Evolutionary conservation across 2,329 filamentous ascomycete species (phyloP).

Genomic region (Periconia sp.): DNA sequence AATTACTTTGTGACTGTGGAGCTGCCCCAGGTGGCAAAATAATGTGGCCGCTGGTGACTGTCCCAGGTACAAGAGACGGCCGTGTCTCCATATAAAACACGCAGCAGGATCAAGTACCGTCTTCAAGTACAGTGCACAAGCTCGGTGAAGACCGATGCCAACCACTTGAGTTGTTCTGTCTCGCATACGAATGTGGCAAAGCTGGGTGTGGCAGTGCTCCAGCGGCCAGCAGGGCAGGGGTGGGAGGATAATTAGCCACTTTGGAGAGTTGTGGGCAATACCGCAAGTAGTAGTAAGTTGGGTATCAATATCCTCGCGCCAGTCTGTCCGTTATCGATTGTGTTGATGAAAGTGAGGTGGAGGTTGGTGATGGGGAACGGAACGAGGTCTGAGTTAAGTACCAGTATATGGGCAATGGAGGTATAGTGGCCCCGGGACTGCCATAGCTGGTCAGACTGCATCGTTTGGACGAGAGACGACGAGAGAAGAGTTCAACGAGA

Average conservation of each 20-base stretch:
- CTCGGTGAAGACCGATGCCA: constrained; percentile 27
- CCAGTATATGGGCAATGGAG: not conserved
- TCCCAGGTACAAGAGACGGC: constrained; percentile 29
- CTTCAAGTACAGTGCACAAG: constrained; percentile 28
- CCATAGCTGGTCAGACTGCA: not conserved
- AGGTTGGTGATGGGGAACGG: no score
- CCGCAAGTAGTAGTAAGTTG: not conserved
- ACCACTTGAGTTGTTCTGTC: constrained; percentile 11
- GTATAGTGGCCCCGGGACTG: not conserved
- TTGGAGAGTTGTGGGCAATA: not conserved
- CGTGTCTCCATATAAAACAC: constrained; percentile 34
- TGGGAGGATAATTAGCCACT: not conserved
- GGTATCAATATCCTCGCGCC: not conserved
- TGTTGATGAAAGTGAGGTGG: no score
- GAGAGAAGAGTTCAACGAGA: no score
- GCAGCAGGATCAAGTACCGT: constrained; percentile 28
- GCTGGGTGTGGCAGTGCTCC: constrained; percentile 34
- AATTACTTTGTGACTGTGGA: constrained; percentile 26
- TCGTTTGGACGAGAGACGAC: constrained; percentile 29
- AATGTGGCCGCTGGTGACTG: constrained; percentile 35
- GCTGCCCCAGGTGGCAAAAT: constrained; percentile 16
- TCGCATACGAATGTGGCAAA: constrained; percentile 21
- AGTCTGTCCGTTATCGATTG: no score
- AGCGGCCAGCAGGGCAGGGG: constrained; percentile 11
- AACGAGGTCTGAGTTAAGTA: no score